Conservation (phyloP, 257 asterid genomes). For the Orobanche coerulescens region DNA sequence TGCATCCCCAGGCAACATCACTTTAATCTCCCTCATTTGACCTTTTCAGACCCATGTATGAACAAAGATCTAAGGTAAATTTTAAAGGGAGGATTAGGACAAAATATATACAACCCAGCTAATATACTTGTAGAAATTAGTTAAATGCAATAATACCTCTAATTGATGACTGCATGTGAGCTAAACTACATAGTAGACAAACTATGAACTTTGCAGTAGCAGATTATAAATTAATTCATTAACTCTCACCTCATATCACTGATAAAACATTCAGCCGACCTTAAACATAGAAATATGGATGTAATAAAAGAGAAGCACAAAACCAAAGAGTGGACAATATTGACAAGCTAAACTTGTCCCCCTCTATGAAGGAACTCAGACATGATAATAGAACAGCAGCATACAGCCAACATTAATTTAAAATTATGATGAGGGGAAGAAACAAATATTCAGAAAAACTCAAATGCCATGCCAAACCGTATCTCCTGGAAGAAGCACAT, state of each 20-base stretch:
- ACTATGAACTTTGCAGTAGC: not conserved
- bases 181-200: not conserved
- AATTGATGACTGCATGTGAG: not conserved
- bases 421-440: not conserved
- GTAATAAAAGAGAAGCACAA: not conserved
- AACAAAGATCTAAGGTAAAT: not conserved
- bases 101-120: not conserved
- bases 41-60: not conserved
- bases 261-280: not conserved
- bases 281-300: not conserved
- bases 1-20: conserved; percentile 12
- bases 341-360: not conserved
- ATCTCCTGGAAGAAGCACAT: not conserved
- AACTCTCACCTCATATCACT: not conserved
- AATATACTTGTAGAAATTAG: not conserved
- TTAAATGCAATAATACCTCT: not conserved
- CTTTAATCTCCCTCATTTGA: conserved; percentile 5
- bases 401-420: conserved; percentile 1
- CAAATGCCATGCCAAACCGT: not conserved
- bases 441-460: not conserved
- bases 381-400: not conserved
- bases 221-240: not conserved
- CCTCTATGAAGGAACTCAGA: conserved; percentile 5
- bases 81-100: not conserved
- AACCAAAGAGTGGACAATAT: not conserved